Conservation (phyloP, 1,284 basidiomycete species). For the Ceratobasidium sp. region DNA sequence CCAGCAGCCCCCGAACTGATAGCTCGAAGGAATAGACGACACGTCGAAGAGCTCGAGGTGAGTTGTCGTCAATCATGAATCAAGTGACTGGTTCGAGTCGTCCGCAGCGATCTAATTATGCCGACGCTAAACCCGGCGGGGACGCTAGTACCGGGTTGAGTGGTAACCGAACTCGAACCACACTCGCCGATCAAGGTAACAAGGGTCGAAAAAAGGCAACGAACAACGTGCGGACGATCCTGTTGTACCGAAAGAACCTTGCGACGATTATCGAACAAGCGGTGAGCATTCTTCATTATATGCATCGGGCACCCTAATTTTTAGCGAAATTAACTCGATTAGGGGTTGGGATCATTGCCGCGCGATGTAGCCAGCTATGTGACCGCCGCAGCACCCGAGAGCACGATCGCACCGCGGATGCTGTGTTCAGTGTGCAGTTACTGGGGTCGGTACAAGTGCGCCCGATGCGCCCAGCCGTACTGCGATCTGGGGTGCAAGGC, state of each 20-base stretch:
- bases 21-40: slow-evolving; percentile 73
- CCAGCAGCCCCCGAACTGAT: slow-evolving; percentile 65
- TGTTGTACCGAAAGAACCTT: slow-evolving; percentile 80
- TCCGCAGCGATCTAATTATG: slow-evolving; percentile 74
- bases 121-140: slow-evolving; percentile 59
- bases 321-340: slow-evolving; percentile 1
- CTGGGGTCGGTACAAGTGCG: slow-evolving; percentile 68
- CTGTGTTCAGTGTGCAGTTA: slow-evolving; percentile 73
- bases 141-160: slow-evolving; percentile 49
- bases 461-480: slow-evolving; percentile 63
- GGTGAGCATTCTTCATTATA: slow-evolving; percentile 53
- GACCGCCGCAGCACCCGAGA: slow-evolving; percentile 58
- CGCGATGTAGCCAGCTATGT: slow-evolving; percentile 62
- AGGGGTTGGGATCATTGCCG: slow-evolving; percentile 67
- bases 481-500: slow-evolving; percentile 63
- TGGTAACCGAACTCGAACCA: slow-evolving; percentile 62
- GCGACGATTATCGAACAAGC: slow-evolving; percentile 76
- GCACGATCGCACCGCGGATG: slow-evolving; percentile 59
- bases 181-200: slow-evolving; percentile 71
- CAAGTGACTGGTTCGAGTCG: background rate
- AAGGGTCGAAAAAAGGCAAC: slow-evolving; percentile 67
- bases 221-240: slow-evolving; percentile 75
- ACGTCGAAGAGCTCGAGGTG: slow-evolving; percentile 83
- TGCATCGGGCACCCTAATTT: background rate
- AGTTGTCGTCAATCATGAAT: slow-evolving; percentile 31